phyloP scores from a whole-genome alignment of 495 filamentous ascomycete species.

The Thozetella sp. region DNA sequence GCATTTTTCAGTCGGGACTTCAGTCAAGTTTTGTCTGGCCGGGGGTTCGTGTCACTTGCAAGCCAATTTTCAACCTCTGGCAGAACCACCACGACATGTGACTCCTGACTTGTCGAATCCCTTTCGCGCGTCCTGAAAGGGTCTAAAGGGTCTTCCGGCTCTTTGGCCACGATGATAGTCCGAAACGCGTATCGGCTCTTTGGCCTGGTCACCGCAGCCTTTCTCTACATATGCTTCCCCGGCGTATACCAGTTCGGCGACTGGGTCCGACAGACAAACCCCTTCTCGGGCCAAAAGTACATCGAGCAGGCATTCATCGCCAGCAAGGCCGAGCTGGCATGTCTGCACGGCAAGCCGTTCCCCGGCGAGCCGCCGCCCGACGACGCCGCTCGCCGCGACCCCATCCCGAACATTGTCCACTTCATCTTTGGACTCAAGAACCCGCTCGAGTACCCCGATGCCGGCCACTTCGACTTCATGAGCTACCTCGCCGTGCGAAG shows the following conservation, averaged over 20 bases:
- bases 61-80: too few species aligned
- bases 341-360: conserved; percentile 29
- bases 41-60: too few species aligned
- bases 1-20: too few species aligned
- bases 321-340: conserved; percentile 34
- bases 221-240: conserved; percentile 25
- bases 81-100: neutral
- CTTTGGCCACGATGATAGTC: conserved; percentile 5
- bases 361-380: conserved; percentile 8
- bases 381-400: conserved; percentile 17
- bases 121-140: neutral
- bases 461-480: conserved; percentile 42
- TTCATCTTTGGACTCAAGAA: conserved; percentile 45
- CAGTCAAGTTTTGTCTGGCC: too few species aligned
- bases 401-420: conserved; percentile 49
- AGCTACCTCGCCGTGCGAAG: conserved; percentile 45
- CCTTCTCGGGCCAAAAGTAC: conserved; percentile 39
- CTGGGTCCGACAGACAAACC: conserved; percentile 37
- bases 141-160: neutral
- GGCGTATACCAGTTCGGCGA: conserved; percentile 31
- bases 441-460: conserved; percentile 31
- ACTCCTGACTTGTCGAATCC: neutral
- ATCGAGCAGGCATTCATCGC: conserved; percentile 38
- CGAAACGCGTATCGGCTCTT: conserved; percentile 16
- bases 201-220: conserved; percentile 19